A percentile compares a stretch with the other conserved stretches of the same genome.
These are phyloP conservation scores for Phytophthora hibernalis DNA, from an alignment of 352 stramenopile genomes.

Conservation along the genomic window DNA sequence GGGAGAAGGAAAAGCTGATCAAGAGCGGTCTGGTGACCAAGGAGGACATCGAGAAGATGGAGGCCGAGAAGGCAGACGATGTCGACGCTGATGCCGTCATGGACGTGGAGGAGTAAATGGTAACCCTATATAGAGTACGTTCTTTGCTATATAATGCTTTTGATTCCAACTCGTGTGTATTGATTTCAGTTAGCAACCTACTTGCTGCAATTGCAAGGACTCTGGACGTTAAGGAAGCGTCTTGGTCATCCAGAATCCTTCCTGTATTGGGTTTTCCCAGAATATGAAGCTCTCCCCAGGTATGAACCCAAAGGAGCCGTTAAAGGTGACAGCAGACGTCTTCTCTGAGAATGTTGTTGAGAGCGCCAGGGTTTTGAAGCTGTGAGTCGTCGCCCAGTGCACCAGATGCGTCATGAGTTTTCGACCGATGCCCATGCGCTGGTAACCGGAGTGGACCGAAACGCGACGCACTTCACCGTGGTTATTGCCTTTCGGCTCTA, in stretches of 20 bases:
- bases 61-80: slow-evolving; percentile 53
- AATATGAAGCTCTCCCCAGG: slow-evolving; percentile 26
- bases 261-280: slow-evolving; percentile 43
- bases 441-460: slow-evolving; percentile 33
- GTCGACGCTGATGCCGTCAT: slow-evolving; percentile 46
- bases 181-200: neutral
- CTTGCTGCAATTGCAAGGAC: neutral
- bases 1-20: slow-evolving; percentile 81
- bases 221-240: slow-evolving; percentile 11
- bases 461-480: slow-evolving; percentile 38
- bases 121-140: slow-evolving; percentile 43
- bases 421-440: slow-evolving; percentile 37
- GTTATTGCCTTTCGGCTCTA: slow-evolving; percentile 30
- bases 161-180: slow-evolving; percentile 5
- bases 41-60: slow-evolving; percentile 86
- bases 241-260: slow-evolving; percentile 43
- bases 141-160: slow-evolving; percentile 38
- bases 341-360: slow-evolving; percentile 18
- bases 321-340: slow-evolving; percentile 34
- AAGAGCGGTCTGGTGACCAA: slow-evolving; percentile 82
- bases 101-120: slow-evolving; percentile 66
- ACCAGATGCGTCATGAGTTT: slow-evolving; percentile 35
- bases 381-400: slow-evolving; percentile 24
- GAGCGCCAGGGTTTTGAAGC: slow-evolving; percentile 34
- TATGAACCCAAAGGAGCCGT: slow-evolving; percentile 43